These are phyloP conservation scores for Erodium chrysanthum DNA, from an alignment of 441 rosid genomes.

Conservation along the genomic window DNA sequence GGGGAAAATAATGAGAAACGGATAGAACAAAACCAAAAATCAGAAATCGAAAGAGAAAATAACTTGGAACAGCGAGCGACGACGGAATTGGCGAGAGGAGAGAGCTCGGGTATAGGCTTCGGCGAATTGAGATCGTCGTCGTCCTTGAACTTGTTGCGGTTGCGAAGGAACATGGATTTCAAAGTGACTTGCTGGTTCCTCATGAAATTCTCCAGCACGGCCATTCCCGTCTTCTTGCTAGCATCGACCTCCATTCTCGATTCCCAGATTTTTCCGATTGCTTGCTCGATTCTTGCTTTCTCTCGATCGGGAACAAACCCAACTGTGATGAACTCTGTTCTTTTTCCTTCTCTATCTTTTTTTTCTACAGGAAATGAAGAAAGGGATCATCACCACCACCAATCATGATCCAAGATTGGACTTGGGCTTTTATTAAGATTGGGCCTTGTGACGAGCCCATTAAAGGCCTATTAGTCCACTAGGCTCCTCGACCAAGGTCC, in stretches of 20 bases:
- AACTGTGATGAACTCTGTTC: background rate
- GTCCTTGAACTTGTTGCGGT: constrained; percentile 35
- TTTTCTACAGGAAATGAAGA: background rate
- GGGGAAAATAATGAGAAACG: background rate
- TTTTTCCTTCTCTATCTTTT: background rate
- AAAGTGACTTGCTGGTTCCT: constrained; percentile 43
- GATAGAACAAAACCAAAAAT: background rate
- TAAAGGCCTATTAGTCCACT: no score
- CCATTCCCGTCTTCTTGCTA: constrained; percentile 21
- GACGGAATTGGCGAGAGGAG: constrained; percentile 72
- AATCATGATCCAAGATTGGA: no score
- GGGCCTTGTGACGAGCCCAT: no score
- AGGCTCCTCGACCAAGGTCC: no score
- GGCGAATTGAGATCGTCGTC: constrained; percentile 37
- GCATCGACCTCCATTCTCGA: constrained; percentile 19
- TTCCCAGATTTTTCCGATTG: background rate
- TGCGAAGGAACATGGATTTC: constrained; percentile 44
- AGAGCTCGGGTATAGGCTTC: constrained; percentile 64
- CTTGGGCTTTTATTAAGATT: no score
- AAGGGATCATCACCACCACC: background rate
- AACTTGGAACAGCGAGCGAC: constrained; percentile 81
- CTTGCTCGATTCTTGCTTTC: background rate
- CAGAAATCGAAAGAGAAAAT: constrained; percentile 9
- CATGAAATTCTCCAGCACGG: constrained; percentile 48
- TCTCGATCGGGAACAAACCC: background rate